Conservation (phyloP, 2,329 filamentous ascomycete species). For the Blumeria graminis region DNA sequence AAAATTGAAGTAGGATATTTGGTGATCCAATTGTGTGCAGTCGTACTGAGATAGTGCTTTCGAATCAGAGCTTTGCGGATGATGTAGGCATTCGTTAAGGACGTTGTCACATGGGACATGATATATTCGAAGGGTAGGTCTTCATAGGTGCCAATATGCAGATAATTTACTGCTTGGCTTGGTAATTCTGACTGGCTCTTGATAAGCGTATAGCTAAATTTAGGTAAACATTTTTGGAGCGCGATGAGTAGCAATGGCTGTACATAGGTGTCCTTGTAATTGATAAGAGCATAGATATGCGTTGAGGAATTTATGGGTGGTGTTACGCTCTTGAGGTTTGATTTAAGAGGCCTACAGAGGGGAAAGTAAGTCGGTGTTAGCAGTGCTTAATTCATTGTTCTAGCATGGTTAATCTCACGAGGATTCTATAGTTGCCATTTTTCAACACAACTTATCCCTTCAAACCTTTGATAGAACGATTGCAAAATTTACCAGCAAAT, state of each 20-base stretch:
- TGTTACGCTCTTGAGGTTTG: not conserved
- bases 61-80: slow-evolving; percentile 91
- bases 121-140: slow-evolving; percentile 61
- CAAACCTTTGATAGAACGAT: no score
- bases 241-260: slow-evolving; percentile 62
- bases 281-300: slow-evolving; percentile 43
- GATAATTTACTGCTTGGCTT: slow-evolving; percentile 9
- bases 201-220: slow-evolving; percentile 29
- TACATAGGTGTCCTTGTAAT: slow-evolving; percentile 76
- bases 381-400: no score
- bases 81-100: slow-evolving; percentile 69
- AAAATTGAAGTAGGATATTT: slow-evolving; percentile 58
- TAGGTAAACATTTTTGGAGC: slow-evolving; percentile 36
- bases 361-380: no score
- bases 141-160: slow-evolving; percentile 78
- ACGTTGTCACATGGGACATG: slow-evolving; percentile 32
- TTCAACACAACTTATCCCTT: no score
- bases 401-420: no score
- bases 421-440: no score
- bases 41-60: slow-evolving; percentile 79
- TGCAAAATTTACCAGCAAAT: no score
- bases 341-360: no score
- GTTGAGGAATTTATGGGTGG: slow-evolving; percentile 9
- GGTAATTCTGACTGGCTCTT: slow-evolving; percentile 19
- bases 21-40: slow-evolving; percentile 60